Evolutionary conservation across 192 early-diverging fungal genomes (phyloP).

Genomic region (Backusella tarrabulga): DNA sequence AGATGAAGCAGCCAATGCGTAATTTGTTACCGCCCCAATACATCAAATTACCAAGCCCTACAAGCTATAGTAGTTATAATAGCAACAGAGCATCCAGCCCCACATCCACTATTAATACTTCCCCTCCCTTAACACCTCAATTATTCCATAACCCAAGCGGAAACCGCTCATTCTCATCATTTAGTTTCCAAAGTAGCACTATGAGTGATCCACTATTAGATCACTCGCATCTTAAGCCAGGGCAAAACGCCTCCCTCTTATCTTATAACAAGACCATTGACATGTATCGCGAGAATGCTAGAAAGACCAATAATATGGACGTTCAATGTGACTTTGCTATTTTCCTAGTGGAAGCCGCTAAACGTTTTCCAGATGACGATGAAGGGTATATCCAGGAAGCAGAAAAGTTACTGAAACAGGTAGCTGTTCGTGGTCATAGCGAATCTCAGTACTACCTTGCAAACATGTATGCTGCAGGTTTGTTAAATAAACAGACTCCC

Average conservation of each 20-base stretch:
- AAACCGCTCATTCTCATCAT: not conserved
- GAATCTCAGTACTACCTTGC: conserved; percentile 68
- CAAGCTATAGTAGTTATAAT: not conserved
- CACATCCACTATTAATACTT: not conserved
- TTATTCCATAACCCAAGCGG: not conserved
- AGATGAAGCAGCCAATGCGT: not conserved
- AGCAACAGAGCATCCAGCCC: not conserved
- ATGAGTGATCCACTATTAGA: conserved; percentile 32
- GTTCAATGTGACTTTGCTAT: conserved; percentile 69
- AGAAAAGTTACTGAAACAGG: conserved; percentile 55
- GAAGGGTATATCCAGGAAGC: conserved; percentile 58
- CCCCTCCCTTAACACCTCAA: not conserved
- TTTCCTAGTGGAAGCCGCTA: conserved; percentile 56
- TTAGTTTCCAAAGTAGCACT: not conserved
- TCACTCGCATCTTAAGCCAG: conserved; percentile 60
- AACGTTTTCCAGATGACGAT: conserved; percentile 10
- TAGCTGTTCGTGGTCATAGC: conserved; percentile 50
- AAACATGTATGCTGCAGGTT: conserved; percentile 60
- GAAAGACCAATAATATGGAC: conserved; percentile 57
- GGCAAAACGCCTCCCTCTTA: conserved; percentile 52
- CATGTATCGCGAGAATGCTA: conserved; percentile 62
- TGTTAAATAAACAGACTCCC: conserved; percentile 48
- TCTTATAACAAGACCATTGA: conserved; percentile 55
- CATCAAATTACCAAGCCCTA: not conserved
- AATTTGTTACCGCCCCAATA: not conserved